Evolutionary conservation across 345 rosid genomes (phyloP), one percentile per base, ranked within the genome.

Genomic region (Syzygium jambos): DNA sequence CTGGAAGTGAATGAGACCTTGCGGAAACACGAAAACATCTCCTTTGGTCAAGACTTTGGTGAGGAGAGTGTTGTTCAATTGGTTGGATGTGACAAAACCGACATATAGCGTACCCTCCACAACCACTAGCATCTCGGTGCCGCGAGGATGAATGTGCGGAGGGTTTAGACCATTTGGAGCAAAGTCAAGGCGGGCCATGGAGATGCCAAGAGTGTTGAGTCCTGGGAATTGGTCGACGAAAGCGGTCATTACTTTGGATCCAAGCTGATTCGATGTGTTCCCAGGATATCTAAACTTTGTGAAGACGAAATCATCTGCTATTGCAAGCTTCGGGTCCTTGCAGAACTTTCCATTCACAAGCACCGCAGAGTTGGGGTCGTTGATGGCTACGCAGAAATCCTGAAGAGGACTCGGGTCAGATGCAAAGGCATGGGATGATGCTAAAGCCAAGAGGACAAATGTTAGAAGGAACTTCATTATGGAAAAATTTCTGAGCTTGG

Each of bases 1-100:
- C 55, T 87, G 89, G 86, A 87, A 87, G 59, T 87, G 89, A 6
- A 87, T 61, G 59, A 55, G 59, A 27, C 59, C 59, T 55, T 55
- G 59, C 6, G 59, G 41, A 38, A 55, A 55, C 59, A 55, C 27
- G 11, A 55, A 55, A 55, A 55, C 59, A 22, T 55, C 59, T 55
- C 59, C 59, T 55, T 55, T 55, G 27, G 59, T 55, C 11, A 55
- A 55, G 59, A 55, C 59, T 55, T 55, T 38, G 41, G 41, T 38
- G 41, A 38, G 3, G 41, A 38, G 41, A 55, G 27, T 55, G 3
- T 55, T 55, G 27, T 55, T 55, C 59, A 55, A 55, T 55, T 55
- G 59, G 59, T 55, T 55, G 27, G 59, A 55, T 22, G 59, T 55
- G 27, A 55, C 59, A 55, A 55, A 55, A 22, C 59, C 59, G 0